These are phyloP conservation scores for Metarhizium sp. DNA, from an alignment of 2,329 filamentous ascomycete species.

Conservation along the genomic window DNA sequence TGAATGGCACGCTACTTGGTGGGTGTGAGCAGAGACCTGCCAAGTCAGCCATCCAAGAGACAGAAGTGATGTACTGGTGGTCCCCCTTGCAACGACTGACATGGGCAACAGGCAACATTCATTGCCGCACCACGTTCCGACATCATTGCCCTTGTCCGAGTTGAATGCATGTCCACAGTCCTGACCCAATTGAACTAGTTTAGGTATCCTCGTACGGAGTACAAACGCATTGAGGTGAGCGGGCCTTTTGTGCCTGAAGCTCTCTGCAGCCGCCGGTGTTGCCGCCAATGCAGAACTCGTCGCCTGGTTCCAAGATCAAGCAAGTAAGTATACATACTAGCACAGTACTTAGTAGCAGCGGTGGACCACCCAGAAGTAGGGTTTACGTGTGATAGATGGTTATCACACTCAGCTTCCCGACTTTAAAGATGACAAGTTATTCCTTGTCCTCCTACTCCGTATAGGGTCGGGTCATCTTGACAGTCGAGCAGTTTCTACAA, in stretches of 20 bases:
- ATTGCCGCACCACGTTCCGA: not conserved
- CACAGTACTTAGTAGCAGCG: too few species aligned
- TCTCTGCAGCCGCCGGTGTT: not conserved
- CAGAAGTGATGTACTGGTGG: not conserved
- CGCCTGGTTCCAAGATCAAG: not conserved
- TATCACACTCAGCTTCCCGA: not conserved
- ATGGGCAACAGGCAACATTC: not conserved
- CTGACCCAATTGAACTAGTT: not conserved
- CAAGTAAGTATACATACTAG: not conserved
- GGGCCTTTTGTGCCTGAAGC: not conserved
- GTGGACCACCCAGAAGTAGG: not conserved
- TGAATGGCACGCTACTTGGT: not conserved
- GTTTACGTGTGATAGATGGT: not conserved
- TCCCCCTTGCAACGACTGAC: not conserved
- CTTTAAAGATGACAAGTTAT: not conserved
- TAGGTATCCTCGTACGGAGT: not conserved
- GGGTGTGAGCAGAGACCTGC: not conserved
- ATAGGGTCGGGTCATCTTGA: too few species aligned
- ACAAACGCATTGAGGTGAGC: not conserved
- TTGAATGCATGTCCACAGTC: not conserved
- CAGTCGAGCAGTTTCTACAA: not conserved
- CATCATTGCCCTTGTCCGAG: not conserved
- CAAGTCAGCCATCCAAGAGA: not conserved
- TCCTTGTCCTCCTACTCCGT: not conserved
- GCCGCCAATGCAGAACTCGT: not conserved